Conservation (phyloP, 2,329 filamentous ascomycete genomes). For the Fusarium anguioides region DNA sequence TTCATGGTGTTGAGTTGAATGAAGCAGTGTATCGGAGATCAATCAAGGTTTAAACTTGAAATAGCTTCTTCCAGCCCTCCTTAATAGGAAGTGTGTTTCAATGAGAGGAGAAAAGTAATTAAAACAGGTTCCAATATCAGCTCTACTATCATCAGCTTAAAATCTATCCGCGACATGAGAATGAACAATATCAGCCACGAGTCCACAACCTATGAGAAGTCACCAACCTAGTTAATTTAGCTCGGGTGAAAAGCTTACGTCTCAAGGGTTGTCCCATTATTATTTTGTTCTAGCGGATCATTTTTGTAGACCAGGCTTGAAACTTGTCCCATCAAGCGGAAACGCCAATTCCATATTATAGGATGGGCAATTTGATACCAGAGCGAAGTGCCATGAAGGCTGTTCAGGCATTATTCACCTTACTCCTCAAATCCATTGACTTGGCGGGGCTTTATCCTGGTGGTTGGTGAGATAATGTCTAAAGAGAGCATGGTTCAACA, state of each 20-base stretch:
- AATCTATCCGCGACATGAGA: neutral
- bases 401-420: neutral
- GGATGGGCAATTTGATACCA: conserved; percentile 13
- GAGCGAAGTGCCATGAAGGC: neutral
- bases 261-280: neutral
- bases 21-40: conserved; percentile 5
- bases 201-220: neutral
- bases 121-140: conserved; percentile 13
- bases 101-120: neutral
- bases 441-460: neutral
- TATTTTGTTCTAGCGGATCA: conserved; percentile 6
- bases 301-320: neutral
- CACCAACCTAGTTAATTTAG: conserved; percentile 6
- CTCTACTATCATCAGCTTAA: neutral
- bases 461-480: neutral
- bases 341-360: conserved; percentile 17
- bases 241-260: neutral
- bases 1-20: conserved; percentile 12
- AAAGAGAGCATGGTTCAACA: neutral
- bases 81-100: conserved; percentile 6
- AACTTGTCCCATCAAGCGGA: conserved; percentile 8
- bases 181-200: no score
- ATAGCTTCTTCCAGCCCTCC: neutral
- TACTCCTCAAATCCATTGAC: neutral
- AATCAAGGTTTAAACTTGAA: neutral